A percentile compares a stretch with the other conserved stretches of the same genome.
These are phyloP conservation scores for Chamaecyparis obtusa DNA, from an alignment of 75 land plant species.

Conservation along the genomic window DNA sequence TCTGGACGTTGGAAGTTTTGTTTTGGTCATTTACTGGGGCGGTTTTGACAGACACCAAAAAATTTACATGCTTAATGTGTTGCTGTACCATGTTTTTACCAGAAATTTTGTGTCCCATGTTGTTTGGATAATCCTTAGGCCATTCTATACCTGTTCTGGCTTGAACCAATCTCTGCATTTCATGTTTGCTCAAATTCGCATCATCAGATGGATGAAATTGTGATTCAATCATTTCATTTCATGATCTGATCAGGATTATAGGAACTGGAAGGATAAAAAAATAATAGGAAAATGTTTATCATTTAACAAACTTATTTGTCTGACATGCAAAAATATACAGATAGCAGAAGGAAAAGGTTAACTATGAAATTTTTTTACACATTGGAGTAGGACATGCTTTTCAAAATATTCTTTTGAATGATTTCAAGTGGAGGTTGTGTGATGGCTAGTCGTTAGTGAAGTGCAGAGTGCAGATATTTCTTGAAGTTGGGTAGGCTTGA, in stretches of 20 bases:
- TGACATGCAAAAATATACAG: background rate
- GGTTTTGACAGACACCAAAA: background rate
- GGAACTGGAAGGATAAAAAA: too few species aligned
- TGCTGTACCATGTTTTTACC: background rate
- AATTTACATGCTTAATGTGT: background rate
- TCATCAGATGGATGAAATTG: background rate
- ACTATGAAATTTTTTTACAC: background rate
- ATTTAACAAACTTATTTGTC: background rate
- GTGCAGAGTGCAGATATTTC: background rate
- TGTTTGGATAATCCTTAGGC: background rate
- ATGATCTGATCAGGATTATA: background rate
- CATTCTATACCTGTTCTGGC: background rate
- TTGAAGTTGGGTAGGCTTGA: background rate
- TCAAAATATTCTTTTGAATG: background rate
- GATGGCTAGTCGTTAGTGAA: background rate
- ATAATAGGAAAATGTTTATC: background rate
- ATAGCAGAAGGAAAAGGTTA: background rate
- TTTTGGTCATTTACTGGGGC: background rate
- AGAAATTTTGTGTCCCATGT: background rate
- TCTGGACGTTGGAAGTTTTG: background rate
- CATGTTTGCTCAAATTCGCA: background rate
- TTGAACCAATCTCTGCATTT: background rate
- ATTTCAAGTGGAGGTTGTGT: background rate
- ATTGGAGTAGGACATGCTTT: background rate
- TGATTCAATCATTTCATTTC: background rate